Evolutionary conservation across 768 basidiomycete genomes (phyloP).

Genomic region (Tephrocybe sp.): DNA sequence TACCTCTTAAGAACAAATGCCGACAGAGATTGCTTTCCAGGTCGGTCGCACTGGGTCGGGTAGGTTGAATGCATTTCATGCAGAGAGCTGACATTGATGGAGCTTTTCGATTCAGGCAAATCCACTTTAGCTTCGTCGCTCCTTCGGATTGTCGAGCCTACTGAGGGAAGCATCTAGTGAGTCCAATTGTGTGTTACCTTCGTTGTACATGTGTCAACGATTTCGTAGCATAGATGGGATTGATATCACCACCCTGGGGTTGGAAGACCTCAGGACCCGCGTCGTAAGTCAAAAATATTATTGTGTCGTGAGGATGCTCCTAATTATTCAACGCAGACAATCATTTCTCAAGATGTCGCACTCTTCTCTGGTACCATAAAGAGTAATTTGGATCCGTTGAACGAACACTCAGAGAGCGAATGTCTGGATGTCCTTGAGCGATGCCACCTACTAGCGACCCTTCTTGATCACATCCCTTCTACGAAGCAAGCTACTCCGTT

Average conservation of each 20-base stretch:
- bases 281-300: conserved; percentile 39
- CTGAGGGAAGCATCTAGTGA: conserved; percentile 57
- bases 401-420: conserved; percentile 55
- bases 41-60: conserved; percentile 73
- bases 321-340: conserved; percentile 43
- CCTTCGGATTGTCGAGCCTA: conserved; percentile 63
- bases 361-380: conserved; percentile 73
- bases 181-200: too few relatives aligned
- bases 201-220: too few relatives aligned
- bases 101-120: too few relatives aligned
- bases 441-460: conserved; percentile 56
- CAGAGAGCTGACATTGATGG: too few relatives aligned
- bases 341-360: conserved; percentile 74
- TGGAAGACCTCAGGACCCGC: conserved; percentile 66
- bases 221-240: conserved; percentile 60
- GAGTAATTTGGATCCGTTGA: conserved; percentile 72
- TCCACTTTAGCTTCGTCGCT: conserved; percentile 58
- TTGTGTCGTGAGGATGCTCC: not conserved
- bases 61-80: too few relatives aligned
- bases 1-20: not conserved
- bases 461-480: conserved; percentile 38
- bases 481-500: conserved; percentile 38
- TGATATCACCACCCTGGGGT: conserved; percentile 64
- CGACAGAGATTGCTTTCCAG: conserved; percentile 26
- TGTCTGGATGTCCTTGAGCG: conserved; percentile 65